Evolutionary conservation across 2,329 filamentous ascomycete genomes (phyloP).

Genomic region (Calonectria hawksworthii): DNA sequence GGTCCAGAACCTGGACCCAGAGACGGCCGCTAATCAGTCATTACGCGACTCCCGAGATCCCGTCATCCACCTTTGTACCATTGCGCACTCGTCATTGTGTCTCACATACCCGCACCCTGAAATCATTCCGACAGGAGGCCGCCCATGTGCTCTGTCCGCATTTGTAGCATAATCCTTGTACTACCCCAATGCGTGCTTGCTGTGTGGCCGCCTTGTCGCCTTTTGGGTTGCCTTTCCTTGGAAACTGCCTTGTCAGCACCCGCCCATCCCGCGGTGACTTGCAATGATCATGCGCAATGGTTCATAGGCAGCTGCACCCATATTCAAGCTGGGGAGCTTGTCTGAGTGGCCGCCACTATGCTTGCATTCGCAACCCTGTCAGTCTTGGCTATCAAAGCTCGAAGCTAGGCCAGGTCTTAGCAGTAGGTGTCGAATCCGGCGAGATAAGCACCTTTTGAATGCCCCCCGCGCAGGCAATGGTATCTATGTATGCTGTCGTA

Average conservation of each 20-base stretch:
- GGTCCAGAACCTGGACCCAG: conserved; percentile 18
- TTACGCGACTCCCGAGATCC: conserved; percentile 8
- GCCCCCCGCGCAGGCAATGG: conserved; percentile 70
- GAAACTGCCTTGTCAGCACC: not conserved
- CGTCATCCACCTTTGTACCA: not conserved
- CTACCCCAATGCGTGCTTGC: not conserved
- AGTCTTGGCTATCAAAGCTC: not conserved
- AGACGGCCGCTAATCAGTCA: not conserved
- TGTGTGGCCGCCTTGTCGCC: conserved; percentile 13
- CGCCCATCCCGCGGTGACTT: not conserved
- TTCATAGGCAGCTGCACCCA: not conserved
- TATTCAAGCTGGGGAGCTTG: not conserved
- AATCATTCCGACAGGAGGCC: conserved; percentile 1
- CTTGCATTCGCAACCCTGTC: not conserved
- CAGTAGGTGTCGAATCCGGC: not conserved
- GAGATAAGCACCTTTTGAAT: not conserved
- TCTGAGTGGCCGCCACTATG: not conserved
- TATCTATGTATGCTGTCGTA: conserved; percentile 81
- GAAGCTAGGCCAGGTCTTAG: not conserved
- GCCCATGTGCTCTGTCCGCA: not conserved
- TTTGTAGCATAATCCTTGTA: not conserved
- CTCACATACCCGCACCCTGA: not conserved
- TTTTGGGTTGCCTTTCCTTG: not conserved
- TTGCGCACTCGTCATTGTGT: conserved; percentile 7
- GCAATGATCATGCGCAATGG: not conserved